These are phyloP conservation scores for Claviceps purpurea DNA, from an alignment of 2,329 filamentous ascomycete genomes.

Conservation along the genomic window DNA sequence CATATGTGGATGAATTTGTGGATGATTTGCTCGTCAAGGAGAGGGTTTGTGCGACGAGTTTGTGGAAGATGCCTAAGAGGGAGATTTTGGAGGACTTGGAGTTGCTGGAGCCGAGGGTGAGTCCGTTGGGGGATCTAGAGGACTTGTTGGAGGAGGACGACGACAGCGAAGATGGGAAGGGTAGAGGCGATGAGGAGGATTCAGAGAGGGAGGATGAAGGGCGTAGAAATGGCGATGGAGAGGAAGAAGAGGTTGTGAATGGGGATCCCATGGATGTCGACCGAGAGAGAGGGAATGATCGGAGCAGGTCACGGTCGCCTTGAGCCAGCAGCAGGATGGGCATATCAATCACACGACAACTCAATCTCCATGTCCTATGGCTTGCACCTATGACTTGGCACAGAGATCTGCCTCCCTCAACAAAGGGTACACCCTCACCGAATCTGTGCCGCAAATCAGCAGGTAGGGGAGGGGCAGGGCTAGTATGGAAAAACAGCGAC, in stretches of 20 bases:
- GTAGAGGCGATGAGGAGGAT: conserved; percentile 3
- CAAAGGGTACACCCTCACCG: too few relatives aligned
- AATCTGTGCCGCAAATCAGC: neutral
- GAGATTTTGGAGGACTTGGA: conserved; percentile 81
- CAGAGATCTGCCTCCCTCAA: too few relatives aligned
- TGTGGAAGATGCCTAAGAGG: conserved; percentile 82
- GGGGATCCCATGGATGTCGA: conserved; percentile 25
- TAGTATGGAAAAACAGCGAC: neutral
- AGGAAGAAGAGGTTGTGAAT: conserved; percentile 17
- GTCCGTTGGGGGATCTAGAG: conserved; percentile 69
- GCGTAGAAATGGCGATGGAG: conserved; percentile 11
- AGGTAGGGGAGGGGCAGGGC: neutral
- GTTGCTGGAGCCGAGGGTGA: conserved; percentile 70
- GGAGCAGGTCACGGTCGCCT: conserved; percentile 13
- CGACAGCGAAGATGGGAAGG: conserved; percentile 19
- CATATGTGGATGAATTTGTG: conserved; percentile 81
- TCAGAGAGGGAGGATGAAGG: conserved; percentile 8
- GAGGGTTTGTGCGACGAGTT: conserved; percentile 75
- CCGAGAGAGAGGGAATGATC: conserved; percentile 10
- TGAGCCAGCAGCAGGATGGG: neutral
- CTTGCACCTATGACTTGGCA: too few relatives aligned
- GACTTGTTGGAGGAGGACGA: conserved; percentile 52
- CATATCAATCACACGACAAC: neutral
- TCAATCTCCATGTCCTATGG: too few relatives aligned
- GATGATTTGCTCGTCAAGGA: conserved; percentile 85